phyloP scores from a whole-genome alignment of 2,329 filamentous ascomycete species.

The Waltergamsia citrina region DNA sequence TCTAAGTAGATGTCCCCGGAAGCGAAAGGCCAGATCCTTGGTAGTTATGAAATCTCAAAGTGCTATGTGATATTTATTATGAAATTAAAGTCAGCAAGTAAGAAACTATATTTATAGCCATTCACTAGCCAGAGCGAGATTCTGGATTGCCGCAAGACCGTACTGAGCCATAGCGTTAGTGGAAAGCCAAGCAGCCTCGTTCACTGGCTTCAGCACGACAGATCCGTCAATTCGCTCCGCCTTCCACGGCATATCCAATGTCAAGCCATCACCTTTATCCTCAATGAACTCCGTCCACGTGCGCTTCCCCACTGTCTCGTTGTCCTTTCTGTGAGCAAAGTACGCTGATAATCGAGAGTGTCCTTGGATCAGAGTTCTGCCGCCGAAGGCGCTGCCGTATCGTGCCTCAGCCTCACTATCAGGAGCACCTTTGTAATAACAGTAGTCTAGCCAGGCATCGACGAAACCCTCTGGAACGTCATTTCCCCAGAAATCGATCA shows the following conservation, averaged over 20 bases:
- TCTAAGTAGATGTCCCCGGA: too few relatives aligned
- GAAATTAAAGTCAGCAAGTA: too few relatives aligned
- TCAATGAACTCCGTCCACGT: slow-evolving; percentile 44
- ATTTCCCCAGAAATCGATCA: slow-evolving; percentile 37
- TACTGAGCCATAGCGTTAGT: slow-evolving; percentile 49
- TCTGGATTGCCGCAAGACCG: slow-evolving; percentile 46
- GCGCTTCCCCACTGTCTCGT: slow-evolving; percentile 34
- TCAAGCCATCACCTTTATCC: slow-evolving; percentile 35
- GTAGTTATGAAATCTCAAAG: too few relatives aligned
- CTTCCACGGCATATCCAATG: slow-evolving; percentile 22
- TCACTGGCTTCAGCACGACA: slow-evolving; percentile 33
- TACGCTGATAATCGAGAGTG: slow-evolving; percentile 51
- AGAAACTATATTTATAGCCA: too few relatives aligned
- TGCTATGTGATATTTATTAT: too few relatives aligned
- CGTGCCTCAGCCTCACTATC: slow-evolving; percentile 38
- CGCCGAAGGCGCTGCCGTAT: slow-evolving; percentile 41
- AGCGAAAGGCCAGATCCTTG: too few relatives aligned
- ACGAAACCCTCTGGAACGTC: slow-evolving; percentile 38
- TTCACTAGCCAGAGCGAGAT: slow-evolving; percentile 33
- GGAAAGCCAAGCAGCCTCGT: slow-evolving; percentile 47
- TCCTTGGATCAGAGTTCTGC: slow-evolving; percentile 38
- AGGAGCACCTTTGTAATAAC: slow-evolving; percentile 43
- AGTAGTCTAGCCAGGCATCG: slow-evolving; percentile 49
- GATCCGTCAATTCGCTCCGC: slow-evolving; percentile 28
- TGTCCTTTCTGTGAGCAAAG: slow-evolving; percentile 30